Percentiles rank a stretch among this genome's conserved stretches.
Evolutionary conservation across 139 green algal species (phyloP).

Genomic region (Diplosphaera chodatii): DNA sequence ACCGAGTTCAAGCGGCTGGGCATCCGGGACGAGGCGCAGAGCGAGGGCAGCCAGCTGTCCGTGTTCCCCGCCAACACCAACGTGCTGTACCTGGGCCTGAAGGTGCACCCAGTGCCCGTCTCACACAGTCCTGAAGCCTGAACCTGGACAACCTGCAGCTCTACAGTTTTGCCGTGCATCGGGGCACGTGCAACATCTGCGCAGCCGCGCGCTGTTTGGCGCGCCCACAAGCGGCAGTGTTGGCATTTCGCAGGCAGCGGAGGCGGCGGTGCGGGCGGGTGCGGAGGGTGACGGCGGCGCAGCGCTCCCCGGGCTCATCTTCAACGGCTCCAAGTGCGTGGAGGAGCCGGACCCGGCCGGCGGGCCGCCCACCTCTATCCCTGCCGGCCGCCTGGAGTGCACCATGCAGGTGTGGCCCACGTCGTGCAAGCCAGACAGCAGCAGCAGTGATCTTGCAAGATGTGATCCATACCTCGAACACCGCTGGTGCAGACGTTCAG

Average conservation of each 20-base stretch:
- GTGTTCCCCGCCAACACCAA: slow-evolving; percentile 98
- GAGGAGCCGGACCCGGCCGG: slow-evolving; percentile 73
- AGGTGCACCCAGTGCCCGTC: slow-evolving; percentile 14
- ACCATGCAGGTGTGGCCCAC: slow-evolving; percentile 98
- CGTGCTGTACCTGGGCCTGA: slow-evolving; percentile 86
- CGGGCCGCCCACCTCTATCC: slow-evolving; percentile 27
- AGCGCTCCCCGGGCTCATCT: slow-evolving; percentile 90
- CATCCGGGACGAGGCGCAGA: slow-evolving; percentile 61
- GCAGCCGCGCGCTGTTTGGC: neutral
- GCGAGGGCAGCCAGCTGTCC: slow-evolving; percentile 28
- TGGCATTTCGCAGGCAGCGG: slow-evolving; percentile 29
- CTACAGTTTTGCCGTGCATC: too few species aligned
- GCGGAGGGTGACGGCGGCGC: slow-evolving; percentile 37
- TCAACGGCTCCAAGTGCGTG: slow-evolving; percentile 68
- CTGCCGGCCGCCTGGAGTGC: slow-evolving; percentile 90
- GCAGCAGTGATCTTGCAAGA: too few species aligned
- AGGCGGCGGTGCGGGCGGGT: slow-evolving; percentile 39
- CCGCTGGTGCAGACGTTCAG: too few species aligned
- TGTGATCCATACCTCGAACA: too few species aligned
- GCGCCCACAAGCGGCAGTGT: too few species aligned
- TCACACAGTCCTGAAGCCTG: too few species aligned
- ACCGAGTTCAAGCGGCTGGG: slow-evolving; percentile 93
- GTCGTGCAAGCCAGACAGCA: too few species aligned
- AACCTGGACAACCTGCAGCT: too few species aligned
- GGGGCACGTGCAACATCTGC: too few species aligned